These are phyloP conservation scores for Arthroderma sp. DNA, from an alignment of 2,329 filamentous ascomycete species.

Conservation along the genomic window DNA sequence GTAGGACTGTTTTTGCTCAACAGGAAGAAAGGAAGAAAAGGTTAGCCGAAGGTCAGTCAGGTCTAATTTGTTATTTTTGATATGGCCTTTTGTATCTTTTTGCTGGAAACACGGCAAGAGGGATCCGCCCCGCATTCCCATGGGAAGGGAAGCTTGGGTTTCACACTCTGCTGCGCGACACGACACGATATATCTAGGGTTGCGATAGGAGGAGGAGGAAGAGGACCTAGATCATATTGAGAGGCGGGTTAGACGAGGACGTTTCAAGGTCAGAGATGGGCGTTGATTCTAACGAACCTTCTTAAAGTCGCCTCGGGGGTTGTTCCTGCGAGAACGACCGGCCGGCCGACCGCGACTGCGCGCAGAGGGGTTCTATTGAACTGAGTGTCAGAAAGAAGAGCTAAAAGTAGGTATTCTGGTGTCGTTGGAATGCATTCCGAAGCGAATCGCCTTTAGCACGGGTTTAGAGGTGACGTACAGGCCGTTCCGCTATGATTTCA, in stretches of 20 bases:
- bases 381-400: background rate
- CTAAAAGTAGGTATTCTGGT: background rate
- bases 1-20: constrained; percentile 29
- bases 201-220: constrained; percentile 31
- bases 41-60: constrained; percentile 29
- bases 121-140: background rate
- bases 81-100: constrained; percentile 6
- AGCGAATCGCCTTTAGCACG: background rate
- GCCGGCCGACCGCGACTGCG: constrained; percentile 24
- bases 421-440: background rate
- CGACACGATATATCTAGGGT: constrained; percentile 15
- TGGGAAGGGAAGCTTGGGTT: background rate
- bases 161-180: constrained; percentile 20
- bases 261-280: background rate
- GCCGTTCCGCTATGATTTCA: constrained; percentile 50
- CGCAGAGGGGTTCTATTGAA: constrained; percentile 6
- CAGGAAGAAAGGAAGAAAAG: constrained; percentile 22
- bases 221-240: constrained; percentile 27
- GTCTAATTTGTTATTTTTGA: constrained; percentile 9
- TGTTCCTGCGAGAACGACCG: constrained; percentile 29
- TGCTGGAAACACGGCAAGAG: constrained; percentile 1
- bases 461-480: constrained; percentile 29
- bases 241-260: constrained; percentile 3
- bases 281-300: constrained; percentile 47
- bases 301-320: constrained; percentile 73